Evolutionary conservation across 495 filamentous ascomycete genomes (phyloP).

Genomic region (Thermothielavioides terrestris): DNA sequence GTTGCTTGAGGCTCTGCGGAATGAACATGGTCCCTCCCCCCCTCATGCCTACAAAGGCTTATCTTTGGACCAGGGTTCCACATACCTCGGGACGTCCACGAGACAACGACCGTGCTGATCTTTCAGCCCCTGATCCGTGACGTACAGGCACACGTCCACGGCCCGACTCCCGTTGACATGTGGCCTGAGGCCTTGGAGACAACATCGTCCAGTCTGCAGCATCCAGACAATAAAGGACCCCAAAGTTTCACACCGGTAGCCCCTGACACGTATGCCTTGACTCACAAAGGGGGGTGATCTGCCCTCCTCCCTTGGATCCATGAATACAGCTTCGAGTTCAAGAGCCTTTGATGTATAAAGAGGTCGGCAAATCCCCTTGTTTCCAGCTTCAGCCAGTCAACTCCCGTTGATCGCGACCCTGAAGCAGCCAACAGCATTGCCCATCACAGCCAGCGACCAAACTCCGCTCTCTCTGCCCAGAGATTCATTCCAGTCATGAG

Average conservation of each 20-base stretch:
- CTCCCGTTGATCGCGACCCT: neutral
- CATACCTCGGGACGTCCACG: too few species aligned
- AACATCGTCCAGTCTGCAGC: neutral
- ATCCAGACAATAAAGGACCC: neutral
- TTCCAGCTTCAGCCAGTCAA: neutral
- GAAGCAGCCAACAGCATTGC: constrained; percentile 1
- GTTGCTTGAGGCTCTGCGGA: too few species aligned
- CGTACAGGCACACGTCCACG: neutral
- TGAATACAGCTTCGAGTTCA: too few species aligned
- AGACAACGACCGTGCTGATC: too few species aligned
- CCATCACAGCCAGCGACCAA: neutral
- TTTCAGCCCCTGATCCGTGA: too few species aligned
- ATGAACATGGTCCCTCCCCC: too few species aligned
- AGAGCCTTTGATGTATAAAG: neutral
- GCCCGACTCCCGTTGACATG: neutral
- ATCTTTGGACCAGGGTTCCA: too few species aligned
- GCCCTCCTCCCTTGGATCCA: too few species aligned
- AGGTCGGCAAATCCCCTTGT: neutral
- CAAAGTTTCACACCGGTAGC: neutral
- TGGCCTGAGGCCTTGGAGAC: neutral
- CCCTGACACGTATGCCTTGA: neutral
- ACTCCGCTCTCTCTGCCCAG: too few species aligned
- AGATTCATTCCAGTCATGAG: neutral
- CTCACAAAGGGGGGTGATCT: neutral
- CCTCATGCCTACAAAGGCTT: too few species aligned